Evolutionary conservation across 148 eudicot genomes (phyloP).

Genomic region (Gaultheria prostrata): DNA sequence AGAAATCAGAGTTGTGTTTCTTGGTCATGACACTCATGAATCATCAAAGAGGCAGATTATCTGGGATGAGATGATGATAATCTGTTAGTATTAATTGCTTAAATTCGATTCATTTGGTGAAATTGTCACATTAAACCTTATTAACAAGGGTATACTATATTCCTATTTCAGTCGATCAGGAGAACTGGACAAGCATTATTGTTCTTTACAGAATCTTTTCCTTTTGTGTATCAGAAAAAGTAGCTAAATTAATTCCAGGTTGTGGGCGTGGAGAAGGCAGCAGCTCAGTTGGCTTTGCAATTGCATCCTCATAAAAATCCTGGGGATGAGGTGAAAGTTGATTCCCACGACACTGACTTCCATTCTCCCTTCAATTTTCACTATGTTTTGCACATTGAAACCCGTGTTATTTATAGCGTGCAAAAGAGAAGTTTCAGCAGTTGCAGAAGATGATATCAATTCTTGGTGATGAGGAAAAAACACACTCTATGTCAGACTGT

Average conservation of each 20-base stretch:
- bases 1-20: neutral
- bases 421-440: no score
- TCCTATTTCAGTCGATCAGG: neutral
- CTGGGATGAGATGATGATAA: conserved; percentile 4
- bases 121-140: neutral
- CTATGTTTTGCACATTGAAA: no score
- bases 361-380: no score
- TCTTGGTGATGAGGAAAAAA: no score
- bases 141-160: neutral
- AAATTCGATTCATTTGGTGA: neutral
- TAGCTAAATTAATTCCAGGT: conserved; percentile 37
- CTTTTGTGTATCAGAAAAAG: neutral
- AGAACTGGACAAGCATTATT: neutral
- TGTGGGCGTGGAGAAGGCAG: conserved; percentile 75
- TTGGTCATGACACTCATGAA: neutral
- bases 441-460: no score
- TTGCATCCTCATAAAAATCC: conserved; percentile 98
- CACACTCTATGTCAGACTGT: no score
- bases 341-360: no score
- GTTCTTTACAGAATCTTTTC: neutral
- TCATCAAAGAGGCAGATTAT: neutral
- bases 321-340: conserved; percentile 62
- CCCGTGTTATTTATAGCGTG: no score
- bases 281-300: conserved; percentile 78
- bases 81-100: neutral